Evolutionary conservation across 2,329 filamentous ascomycete genomes (phyloP).

Genomic region (Taxawa tesnikishii): DNA sequence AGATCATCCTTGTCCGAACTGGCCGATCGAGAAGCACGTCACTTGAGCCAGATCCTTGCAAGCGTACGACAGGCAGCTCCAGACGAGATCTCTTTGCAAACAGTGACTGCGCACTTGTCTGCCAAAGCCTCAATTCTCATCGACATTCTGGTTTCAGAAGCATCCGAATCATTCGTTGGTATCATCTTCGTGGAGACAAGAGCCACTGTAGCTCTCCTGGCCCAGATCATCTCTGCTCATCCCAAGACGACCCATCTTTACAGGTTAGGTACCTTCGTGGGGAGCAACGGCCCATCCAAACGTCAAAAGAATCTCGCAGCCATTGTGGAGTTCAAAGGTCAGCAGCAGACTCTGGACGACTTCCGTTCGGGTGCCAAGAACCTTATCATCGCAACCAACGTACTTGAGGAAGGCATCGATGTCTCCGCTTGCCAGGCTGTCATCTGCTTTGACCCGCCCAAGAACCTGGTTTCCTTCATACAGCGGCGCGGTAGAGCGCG

Average conservation of each 20-base stretch:
- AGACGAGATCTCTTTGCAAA: no score
- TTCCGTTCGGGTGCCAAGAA: conserved; percentile 42
- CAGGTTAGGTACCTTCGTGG: conserved; percentile 39
- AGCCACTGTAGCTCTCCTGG: conserved; percentile 29
- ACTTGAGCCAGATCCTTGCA: conserved; percentile 12
- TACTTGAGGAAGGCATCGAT: conserved; percentile 51
- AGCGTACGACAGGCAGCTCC: no score
- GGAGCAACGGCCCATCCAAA: conserved; percentile 30
- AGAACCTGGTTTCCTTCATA: conserved; percentile 52
- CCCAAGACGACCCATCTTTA: conserved; percentile 14
- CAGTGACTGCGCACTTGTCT: not conserved
- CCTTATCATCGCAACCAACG: conserved; percentile 45
- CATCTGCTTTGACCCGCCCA: conserved; percentile 50
- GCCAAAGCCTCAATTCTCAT: conserved; percentile 16
- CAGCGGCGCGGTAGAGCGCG: conserved; percentile 54
- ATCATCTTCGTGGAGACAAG: conserved; percentile 36
- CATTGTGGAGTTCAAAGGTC: conserved; percentile 33
- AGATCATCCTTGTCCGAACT: conserved; percentile 1
- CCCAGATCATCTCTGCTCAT: conserved; percentile 22
- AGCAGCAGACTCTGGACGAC: conserved; percentile 40
- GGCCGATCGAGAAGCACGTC: conserved; percentile 20
- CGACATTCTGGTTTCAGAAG: conserved; percentile 23
- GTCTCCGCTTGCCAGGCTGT: conserved; percentile 52
- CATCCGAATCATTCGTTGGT: conserved; percentile 21
- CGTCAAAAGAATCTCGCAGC: conserved; percentile 37